Conservation (phyloP, 495 filamentous ascomycete species). For the Aspergillus sclerotioniger region DNA sequence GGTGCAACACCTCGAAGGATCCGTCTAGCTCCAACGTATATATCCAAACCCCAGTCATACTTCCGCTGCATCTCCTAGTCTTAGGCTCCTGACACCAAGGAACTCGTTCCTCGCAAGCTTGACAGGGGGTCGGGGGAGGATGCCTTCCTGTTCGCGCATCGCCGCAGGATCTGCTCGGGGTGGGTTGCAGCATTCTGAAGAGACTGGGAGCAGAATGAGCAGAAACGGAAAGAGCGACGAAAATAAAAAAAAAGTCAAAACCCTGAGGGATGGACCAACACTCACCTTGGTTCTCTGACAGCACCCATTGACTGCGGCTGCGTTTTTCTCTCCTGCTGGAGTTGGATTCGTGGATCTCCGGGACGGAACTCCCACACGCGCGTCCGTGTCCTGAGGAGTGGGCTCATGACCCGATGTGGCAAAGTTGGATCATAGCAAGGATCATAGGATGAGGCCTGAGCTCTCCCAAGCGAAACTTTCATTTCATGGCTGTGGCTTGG, state of each 20-base stretch:
- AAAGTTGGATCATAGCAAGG: conserved; percentile 7
- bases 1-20: conserved; percentile 20
- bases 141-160: not conserved
- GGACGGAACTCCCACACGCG: not conserved
- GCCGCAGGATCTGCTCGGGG: not conserved
- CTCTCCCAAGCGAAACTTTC: conserved; percentile 9
- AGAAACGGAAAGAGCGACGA: not conserved
- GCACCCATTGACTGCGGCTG: not conserved
- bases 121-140: not conserved
- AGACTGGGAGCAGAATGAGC: not conserved
- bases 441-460: conserved; percentile 17
- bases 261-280: not conserved
- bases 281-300: not conserved
- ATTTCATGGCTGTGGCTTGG: conserved; percentile 5
- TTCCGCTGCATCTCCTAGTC: not conserved
- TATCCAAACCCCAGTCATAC: not conserved
- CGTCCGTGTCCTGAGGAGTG: not conserved
- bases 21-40: conserved; percentile 10
- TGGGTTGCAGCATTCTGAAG: not conserved
- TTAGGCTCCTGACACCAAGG: not conserved
- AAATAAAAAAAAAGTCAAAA: not conserved
- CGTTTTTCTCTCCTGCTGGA: not conserved
- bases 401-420: conserved; percentile 9
- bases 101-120: not conserved
- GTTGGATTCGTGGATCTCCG: not conserved